Conservation (phyloP, 495 filamentous ascomycete species). For the Paragyromitra xinjiangensis region DNA sequence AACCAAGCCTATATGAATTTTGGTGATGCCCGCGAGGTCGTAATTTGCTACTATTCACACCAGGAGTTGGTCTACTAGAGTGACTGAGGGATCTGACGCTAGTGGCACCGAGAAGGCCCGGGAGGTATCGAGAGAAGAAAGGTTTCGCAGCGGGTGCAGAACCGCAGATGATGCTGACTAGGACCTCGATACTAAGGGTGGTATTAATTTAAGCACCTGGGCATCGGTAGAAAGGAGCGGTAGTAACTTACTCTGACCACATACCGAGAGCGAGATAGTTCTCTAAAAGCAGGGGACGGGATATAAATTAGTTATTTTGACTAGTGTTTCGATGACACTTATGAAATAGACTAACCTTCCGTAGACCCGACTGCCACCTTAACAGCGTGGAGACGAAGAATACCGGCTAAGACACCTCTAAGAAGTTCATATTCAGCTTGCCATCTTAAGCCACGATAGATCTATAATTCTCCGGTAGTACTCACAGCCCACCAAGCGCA, state of each 20-base stretch:
- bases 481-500: conserved; percentile 29
- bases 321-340: neutral
- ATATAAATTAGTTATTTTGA: neutral
- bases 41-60: neutral
- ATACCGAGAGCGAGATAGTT: conserved; percentile 7
- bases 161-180: conserved; percentile 35
- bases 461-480: neutral
- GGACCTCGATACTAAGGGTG: conserved; percentile 8
- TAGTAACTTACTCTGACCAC: conserved; percentile 29
- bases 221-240: neutral
- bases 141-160: conserved; percentile 34
- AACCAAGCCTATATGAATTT: neutral
- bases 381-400: conserved; percentile 21
- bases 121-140: conserved; percentile 32
- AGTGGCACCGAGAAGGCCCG: conserved; percentile 14
- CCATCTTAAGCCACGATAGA: neutral
- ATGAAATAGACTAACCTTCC: neutral
- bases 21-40: neutral
- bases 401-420: conserved; percentile 27
- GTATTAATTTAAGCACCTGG: neutral
- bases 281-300: neutral
- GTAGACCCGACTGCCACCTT: neutral
- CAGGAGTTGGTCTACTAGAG: neutral
- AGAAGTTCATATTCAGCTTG: neutral
- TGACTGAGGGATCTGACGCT: conserved; percentile 6